Evolutionary conservation across 257 asterid species (phyloP), one percentile per base, ranked within the genome.

Genomic region (Solanum pennellii): DNA sequence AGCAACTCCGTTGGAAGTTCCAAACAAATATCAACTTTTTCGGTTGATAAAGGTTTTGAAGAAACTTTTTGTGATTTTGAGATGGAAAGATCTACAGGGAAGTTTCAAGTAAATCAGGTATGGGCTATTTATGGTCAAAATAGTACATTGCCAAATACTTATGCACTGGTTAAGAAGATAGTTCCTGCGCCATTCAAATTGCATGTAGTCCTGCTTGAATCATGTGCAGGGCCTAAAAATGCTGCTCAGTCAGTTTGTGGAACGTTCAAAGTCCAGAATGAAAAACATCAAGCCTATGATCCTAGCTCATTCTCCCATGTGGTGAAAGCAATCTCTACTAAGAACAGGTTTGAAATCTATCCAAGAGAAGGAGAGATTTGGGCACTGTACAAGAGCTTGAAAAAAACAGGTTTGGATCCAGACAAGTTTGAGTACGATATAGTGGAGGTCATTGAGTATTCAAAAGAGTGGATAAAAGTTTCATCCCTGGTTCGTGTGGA

Each of bases 281-380:
- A 56, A 80, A 84, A 47, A 37, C 33, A 29, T 13, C 74, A 72
- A 45, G 15, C 27, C 10, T 86, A 29, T 73, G 87, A 9, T 37
- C 31, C 87, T 12, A 44, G 71, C 29, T 21, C 80, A 37, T 84
- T 90, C 88, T 90, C 92, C n/a, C 92, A 90, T 80, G 69, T 66
- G 39, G 25, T 87, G 69, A 76, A 88, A 42, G 83, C 52, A 72
- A 25, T 60, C 1, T 29, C 27, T 13, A 13, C 21, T 9, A 87
- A 69, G 86, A 79, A 84, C 21, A 74, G 14, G 41, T n/a, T 77
- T 72, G 59, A 7, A 6, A 86, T 88, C 62, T 84, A 69, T 65
- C 91, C 92, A 14, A 73, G 84, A 89, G 83, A 20, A 83, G 89
- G 89, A 44, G 87, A 90, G 80, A 83, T 90, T 69, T 90, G 92